Base-by-base conservation (phyloP, 345 rosid species). In the Bruguiera sexangula region DNA sequence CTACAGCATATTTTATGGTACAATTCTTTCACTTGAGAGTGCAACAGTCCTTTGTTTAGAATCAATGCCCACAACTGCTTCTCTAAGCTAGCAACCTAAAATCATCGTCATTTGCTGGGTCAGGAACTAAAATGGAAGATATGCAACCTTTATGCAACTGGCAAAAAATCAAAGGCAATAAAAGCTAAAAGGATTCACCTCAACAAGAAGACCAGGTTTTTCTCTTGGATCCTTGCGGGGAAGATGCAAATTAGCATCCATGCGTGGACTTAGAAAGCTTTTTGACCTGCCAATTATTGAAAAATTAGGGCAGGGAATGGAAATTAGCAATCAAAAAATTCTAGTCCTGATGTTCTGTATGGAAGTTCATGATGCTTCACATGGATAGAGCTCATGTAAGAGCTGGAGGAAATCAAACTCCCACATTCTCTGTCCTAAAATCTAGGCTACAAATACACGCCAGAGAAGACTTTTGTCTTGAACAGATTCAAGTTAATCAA, bases 21-120 rank as follows among this genome's bases (percentile, higher is more conserved):
- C 75, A 84, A 50, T 36, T 84, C 80, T 62, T 74, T 80, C 59
- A 85, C 93, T 68, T 88, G 87, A 1, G 83, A 75, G 53, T 87
- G 82, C 69, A 82, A 62, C 69, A 87, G 67, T 59, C 89, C 90
- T 75, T 80, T 86, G 54, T 79, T 69, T 61, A 78, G 80, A 69
- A 91, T 81, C 64, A 81, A 27, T 32, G 80, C 73, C 91, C 86
- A 79, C 69, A 91, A 81, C 80, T 85, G 91, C 71, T 85, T 91
- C 77, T 94, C 97, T 50, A 73, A 71, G 72, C 67, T 80, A 75
- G 76, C 74, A 50, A 91, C 91, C 98, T 94, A 78, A 66, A 76
- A 80, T 48, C 74, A 64, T 53, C 46, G 69, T 24, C 46, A 34
- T 58, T 60, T 30, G 15, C 50, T 30, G 71, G 73, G 62, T 65